Conservation (phyloP, 2,329 filamentous ascomycete genomes). For the Neurospora crassa region DNA sequence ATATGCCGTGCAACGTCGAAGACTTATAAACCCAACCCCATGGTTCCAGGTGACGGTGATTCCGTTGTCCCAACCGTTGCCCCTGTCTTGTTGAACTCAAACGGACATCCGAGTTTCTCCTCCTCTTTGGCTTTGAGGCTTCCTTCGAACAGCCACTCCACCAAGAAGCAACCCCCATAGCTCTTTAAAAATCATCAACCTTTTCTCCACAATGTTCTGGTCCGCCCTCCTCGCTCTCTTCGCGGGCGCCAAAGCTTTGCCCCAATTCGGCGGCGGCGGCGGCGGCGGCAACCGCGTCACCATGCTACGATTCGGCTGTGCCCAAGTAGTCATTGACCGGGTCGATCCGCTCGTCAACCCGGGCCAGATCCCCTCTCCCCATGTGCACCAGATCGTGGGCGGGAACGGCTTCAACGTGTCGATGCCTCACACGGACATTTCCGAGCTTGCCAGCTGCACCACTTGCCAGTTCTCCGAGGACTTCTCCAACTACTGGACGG, state of each 20-base stretch:
- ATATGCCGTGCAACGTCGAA: too few species aligned
- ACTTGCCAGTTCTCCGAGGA: constrained; percentile 29
- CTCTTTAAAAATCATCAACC: not conserved
- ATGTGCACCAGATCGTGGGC: constrained; percentile 49
- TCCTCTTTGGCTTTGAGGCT: not conserved
- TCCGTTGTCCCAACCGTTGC: not conserved
- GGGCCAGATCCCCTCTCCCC: constrained; percentile 38
- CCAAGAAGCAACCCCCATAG: not conserved
- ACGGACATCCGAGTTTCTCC: not conserved
- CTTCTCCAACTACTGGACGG: constrained; percentile 28
- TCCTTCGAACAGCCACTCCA: not conserved
- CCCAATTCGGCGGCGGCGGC: constrained; percentile 19
- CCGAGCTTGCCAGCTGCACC: constrained; percentile 29
- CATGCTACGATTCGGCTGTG: constrained; percentile 24
- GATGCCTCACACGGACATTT: constrained; percentile 28
- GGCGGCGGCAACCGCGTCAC: constrained; percentile 16
- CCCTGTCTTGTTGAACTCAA: not conserved
- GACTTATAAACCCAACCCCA: not conserved
- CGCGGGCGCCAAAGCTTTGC: constrained; percentile 21
- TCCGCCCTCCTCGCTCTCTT: constrained; percentile 22
- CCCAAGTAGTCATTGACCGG: constrained; percentile 39
- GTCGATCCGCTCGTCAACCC: constrained; percentile 28
- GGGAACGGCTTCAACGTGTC: constrained; percentile 34
- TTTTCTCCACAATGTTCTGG: constrained; percentile 21
- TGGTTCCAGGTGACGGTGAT: not conserved